Evolutionary conservation across 208 protist species (phyloP), one percentile per base, ranked within the genome.

Genomic region (Leishmania amazonensis): DNA sequence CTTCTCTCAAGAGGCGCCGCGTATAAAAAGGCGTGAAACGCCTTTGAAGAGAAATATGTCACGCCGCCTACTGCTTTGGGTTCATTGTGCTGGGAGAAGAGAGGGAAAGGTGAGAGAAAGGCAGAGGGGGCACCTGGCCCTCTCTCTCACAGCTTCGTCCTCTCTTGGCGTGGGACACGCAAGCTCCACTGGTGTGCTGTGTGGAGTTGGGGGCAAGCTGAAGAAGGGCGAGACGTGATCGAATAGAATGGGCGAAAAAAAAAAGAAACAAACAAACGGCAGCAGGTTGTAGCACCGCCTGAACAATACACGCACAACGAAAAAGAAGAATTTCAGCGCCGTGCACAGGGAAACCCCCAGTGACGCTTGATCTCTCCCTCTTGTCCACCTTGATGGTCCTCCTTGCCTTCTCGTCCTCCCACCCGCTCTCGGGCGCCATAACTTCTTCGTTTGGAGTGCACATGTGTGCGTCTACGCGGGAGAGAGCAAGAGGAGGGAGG

Each of bases 221-320:
- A 62, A 62, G 57, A 62, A 62, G 57, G 57, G n/a, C 3, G 60
- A 67, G n/a, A 67, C 60, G 60, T 38, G 60, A 67, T 67, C n/a
- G 11, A 67, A 67, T 31, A 9, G 38, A 71, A 47, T 6, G 8
- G 21, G 65, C 6, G 65, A 28, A 35, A 40, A n/a, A 40, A n/a
- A 24, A 28, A 47, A 47, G 9, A 35, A n/a, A 5, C 1, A 21
- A 68, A 68, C 28, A 11, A 4, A 15, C 31, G 31, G 31, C 31
- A 49, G 45, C 8, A 49, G 38, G 58, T n/a, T 19, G 65, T 3
- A 71, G 31, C 31, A 71, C 65, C 1, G 15, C 60, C 60, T 13
- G 60, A 67, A 19, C n/a, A 38, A 67, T 67, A 67, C 60, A 67
- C 60, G 13, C 31, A 31, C 0, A 67, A 67, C 38, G n/a, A 62